phyloP scores from a whole-genome alignment of 768 basidiomycete genomes.

The Rhizopogon roseolus region DNA sequence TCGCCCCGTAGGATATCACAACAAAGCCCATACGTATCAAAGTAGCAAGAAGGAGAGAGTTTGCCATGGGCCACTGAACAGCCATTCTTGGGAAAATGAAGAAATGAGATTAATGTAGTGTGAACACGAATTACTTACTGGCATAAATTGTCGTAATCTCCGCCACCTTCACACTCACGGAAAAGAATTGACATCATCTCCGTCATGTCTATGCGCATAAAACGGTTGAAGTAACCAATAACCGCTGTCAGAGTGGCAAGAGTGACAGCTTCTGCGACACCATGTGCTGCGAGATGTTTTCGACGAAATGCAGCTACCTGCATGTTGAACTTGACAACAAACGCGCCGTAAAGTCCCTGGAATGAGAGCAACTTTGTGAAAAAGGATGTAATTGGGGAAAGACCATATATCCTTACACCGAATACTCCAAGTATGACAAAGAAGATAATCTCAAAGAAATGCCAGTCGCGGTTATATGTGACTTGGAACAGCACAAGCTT shows the following conservation, averaged over 20 bases:
- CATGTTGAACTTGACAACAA: conserved; percentile 95
- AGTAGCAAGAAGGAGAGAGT: conserved; percentile 88
- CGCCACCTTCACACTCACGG: conserved; percentile 91
- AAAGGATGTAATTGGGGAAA: neutral
- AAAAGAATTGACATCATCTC: conserved; percentile 94
- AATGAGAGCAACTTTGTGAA: neutral
- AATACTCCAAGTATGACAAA: conserved; percentile 95
- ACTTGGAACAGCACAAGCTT: conserved; percentile 98
- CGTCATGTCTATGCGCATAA: conserved; percentile 96
- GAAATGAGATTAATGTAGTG: conserved; percentile 1
- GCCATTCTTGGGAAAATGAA: conserved; percentile 52
- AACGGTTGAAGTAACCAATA: conserved; percentile 91
- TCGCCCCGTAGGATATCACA: conserved; percentile 90
- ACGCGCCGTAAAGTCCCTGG: conserved; percentile 95
- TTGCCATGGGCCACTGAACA: conserved; percentile 92
- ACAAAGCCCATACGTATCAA: conserved; percentile 84
- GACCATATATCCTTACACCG: conserved; percentile 52
- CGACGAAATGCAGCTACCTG: conserved; percentile 93
- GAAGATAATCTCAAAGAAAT: conserved; percentile 97
- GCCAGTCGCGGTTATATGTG: conserved; percentile 97
- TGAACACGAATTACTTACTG: conserved; percentile 57
- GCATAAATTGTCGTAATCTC: conserved; percentile 89
- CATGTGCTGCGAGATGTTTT: conserved; percentile 81
- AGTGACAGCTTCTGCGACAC: conserved; percentile 82
- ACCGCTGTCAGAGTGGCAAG: conserved; percentile 87